Evolutionary conservation across 2,329 filamentous ascomycete genomes (phyloP).

Genomic region (Beauveria sp.): DNA sequence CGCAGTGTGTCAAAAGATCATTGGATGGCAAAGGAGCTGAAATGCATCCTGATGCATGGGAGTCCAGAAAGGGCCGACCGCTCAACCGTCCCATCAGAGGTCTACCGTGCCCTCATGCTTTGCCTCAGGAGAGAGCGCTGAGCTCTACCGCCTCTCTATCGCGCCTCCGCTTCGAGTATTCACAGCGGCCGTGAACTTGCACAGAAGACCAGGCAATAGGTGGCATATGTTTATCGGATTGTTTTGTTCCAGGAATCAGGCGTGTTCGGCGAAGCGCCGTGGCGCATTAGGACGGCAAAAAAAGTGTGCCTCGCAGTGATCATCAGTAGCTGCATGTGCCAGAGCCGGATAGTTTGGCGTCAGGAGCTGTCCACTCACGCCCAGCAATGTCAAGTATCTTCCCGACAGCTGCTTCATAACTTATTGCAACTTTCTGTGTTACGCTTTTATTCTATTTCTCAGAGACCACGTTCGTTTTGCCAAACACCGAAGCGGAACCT

Average conservation of each 20-base stretch:
- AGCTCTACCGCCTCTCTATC: not conserved
- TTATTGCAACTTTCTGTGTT: not conserved
- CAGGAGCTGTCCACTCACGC: not conserved
- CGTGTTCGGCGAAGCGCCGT: not conserved
- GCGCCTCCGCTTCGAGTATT: not conserved
- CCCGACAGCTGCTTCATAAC: not conserved
- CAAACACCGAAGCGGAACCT: not conserved
- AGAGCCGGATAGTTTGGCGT: not conserved
- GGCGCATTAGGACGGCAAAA: not conserved
- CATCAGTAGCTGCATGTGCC: too few relatives aligned
- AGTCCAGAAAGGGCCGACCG: not conserved
- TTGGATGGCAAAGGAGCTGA: constrained; percentile 7
- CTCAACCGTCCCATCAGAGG: not conserved
- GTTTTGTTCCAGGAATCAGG: too few relatives aligned
- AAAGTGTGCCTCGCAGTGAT: too few relatives aligned
- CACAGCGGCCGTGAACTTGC: not conserved
- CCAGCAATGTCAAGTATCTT: not conserved
- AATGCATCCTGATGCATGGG: constrained; percentile 22
- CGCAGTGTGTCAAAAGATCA: too few relatives aligned
- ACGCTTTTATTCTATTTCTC: not conserved
- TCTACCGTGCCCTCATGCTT: too few relatives aligned
- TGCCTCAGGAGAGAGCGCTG: not conserved
- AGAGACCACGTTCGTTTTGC: not conserved
- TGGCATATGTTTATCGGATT: too few relatives aligned
- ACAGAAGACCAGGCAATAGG: too few relatives aligned